Evolutionary conservation across 257 asterid species (phyloP), one percentile per base, ranked within the genome.

Genomic region (Rauvolfia tetraphylla): DNA sequence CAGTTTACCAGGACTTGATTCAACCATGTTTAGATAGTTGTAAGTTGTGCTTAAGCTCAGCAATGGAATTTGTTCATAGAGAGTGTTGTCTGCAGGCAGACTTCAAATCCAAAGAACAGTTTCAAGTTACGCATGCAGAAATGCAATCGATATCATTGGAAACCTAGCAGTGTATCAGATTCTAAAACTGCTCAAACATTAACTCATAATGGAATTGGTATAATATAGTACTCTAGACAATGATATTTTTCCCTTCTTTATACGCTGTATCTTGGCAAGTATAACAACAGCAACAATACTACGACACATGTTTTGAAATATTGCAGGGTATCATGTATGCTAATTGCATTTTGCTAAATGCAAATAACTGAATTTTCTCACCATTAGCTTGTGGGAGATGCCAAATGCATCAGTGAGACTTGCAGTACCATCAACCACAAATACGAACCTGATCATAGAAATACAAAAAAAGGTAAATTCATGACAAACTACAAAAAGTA

Each of bases 401-500:
- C 89, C 90, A 0, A 86, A 83, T 72, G 61, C 71, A 76, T 88
- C 92, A 42, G 54, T 81, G 72, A 95, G 93, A 61, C 83, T 76
- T 77, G 78, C 96, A 71, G 77, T 78, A 46, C 98, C 99, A 25
- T 88, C 87, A 85, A 95, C 88, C 86, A 90, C 90, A 77, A 95
- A 95, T 38, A 87, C 53, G 54, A 92, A 90, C 91, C 99, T 92
- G 90, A 68, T 79, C 41, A 73, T 38, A 70, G 80, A 71, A 61
- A 79, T 44, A 57, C 48, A 78, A 75, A 59, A 68, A 58, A 31
- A 58, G 69, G 36, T 12, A 41, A 68, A 44, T 12, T 31, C 20
- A 22, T 25, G 39, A 63, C 72, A 33, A 65, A 78, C 7, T 58
- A 31, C 36, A 12, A 66, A 61, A n/a, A 65, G 0, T 58, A 1